A percentile compares a stretch with the other conserved stretches of the same genome.
Evolutionary conservation across 306 rosid genomes (phyloP).

Genomic region (Trichosanthes truncata): DNA sequence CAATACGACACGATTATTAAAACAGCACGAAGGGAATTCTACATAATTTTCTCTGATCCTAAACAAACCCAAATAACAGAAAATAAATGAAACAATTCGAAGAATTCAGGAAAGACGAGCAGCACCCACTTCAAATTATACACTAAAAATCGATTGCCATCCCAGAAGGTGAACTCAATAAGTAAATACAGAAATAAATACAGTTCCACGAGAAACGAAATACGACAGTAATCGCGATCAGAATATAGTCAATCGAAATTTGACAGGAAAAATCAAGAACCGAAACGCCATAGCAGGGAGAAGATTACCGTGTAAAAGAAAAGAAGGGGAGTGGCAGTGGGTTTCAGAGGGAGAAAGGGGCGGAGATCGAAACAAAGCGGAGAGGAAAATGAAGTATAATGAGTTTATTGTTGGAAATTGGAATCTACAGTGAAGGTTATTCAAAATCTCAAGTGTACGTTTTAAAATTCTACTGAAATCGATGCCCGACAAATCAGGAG

Average conservation of each 20-base stretch:
- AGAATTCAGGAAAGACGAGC: not conserved
- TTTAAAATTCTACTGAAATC: too few species aligned
- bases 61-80: not conserved
- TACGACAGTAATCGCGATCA: not conserved
- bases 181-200: not conserved
- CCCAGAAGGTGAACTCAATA: not conserved
- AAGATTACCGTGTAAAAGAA: not conserved
- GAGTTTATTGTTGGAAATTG: not conserved
- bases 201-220: not conserved
- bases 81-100: not conserved
- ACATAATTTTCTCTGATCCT: not conserved
- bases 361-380: not conserved
- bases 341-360: not conserved
- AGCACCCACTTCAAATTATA: constrained; percentile 8
- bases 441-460: not conserved
- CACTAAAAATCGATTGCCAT: not conserved
- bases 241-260: not conserved
- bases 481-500: too few species aligned
- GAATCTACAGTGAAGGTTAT: not conserved
- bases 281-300: not conserved
- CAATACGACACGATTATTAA: not conserved
- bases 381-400: not conserved
- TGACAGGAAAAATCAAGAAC: not conserved
- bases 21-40: not conserved
- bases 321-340: not conserved